These are phyloP conservation scores for Gardenia jasminoides DNA, from an alignment of 257 asterid species.

Conservation along the genomic window DNA sequence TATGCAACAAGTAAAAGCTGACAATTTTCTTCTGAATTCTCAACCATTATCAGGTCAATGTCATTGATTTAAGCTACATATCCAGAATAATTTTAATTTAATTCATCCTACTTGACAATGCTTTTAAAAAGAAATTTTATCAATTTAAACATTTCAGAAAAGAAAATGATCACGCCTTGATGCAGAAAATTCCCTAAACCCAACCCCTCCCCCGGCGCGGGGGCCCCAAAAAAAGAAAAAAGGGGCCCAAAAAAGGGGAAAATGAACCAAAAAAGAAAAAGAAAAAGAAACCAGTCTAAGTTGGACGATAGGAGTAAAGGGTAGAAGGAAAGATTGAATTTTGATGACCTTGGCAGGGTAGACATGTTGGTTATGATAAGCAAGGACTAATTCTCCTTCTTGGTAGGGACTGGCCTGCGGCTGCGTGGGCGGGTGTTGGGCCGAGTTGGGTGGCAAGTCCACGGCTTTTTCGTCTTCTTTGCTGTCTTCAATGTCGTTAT, in stretches of 20 bases:
- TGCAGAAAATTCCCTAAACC: too few relatives aligned
- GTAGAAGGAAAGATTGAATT: neutral
- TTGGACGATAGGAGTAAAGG: neutral
- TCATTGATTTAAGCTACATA: neutral
- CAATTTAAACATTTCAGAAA: neutral
- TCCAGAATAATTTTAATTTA: neutral
- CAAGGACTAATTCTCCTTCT: constrained; percentile 69
- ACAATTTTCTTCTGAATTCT: neutral
- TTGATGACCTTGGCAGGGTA: constrained; percentile 69
- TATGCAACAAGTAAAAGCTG: neutral
- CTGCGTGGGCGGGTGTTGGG: neutral
- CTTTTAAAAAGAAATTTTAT: neutral
- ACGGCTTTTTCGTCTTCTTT: constrained; percentile 26
- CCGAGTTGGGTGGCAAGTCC: constrained; percentile 24
- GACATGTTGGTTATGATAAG: constrained; percentile 41
- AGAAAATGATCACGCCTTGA: neutral
- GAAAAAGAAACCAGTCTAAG: neutral
- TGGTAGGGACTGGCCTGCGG: constrained; percentile 28
- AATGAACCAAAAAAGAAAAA: neutral
- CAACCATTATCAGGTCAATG: neutral
- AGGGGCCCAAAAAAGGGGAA: too few relatives aligned
- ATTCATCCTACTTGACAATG: neutral
- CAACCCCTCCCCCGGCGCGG: too few relatives aligned
- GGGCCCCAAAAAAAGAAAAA: neutral
- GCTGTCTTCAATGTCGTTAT: constrained; percentile 14